Base-by-base conservation (phyloP, 345 rosid species). In the Limnanthes douglasii region DNA sequence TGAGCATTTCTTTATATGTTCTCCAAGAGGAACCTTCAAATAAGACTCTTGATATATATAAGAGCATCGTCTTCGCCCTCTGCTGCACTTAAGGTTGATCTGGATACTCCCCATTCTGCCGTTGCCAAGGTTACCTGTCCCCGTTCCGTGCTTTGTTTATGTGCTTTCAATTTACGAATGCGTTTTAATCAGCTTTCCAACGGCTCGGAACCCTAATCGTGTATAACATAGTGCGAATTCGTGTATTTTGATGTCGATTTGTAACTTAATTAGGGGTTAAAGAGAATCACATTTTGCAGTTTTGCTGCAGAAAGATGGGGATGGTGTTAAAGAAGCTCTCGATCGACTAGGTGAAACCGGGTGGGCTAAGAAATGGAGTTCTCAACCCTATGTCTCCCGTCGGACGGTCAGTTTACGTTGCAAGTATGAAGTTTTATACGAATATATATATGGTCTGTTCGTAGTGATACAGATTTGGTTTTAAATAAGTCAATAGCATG, bases 321-420 rank as follows among this genome's bases (percentile, higher is more conserved):
- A 48, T 54, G 81, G 83, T 1, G 95, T 83, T 15, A 88, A 76
- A 43, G 95, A 72, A 41, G 90, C 81, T 8, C 81, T 88, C 4
- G 66, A 79, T 66, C 54, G 57, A 42, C 67, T 88, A 39, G 66
- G 60, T 5, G 71, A 76, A 62, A 45, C 32, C 21, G 95, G 95
- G 31, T 88, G 93, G 93, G 95, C 95, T 15, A 79, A 72, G 77
- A 76, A 58, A 62, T 88, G 97, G 95, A 66, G 78, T 18, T 83
- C 95, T 31, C 95, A 88, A 73, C 97, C 95, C 2, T 83, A 79
- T 21, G 74, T 88, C 39, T 86, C 97, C 8, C 79, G 95, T 21
- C 97, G 97, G 41, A 69, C 80, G 82, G 97, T 86, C 75, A 53
- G 73, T 70, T 56, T 64, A 29, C 48, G 8, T 43, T 36, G 21